Evolutionary conservation across 106 monocot genomes (phyloP).

Genomic region (Dendrobium catenatum): DNA sequence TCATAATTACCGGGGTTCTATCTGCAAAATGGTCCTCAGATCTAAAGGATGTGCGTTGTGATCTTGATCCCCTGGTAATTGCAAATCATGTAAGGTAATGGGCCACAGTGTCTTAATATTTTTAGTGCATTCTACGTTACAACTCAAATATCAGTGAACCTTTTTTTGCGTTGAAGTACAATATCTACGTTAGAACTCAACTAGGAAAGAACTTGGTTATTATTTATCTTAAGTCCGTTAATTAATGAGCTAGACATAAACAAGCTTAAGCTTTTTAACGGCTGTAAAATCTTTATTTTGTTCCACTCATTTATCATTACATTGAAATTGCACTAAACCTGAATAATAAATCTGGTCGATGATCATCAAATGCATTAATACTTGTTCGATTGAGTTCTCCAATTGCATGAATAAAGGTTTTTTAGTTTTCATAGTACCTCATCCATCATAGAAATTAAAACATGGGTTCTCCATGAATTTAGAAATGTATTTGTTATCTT

Average conservation of each 20-base stretch:
- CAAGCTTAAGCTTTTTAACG: background rate
- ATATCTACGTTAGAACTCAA: background rate
- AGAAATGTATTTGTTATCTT: too few species aligned
- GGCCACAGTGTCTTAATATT: background rate
- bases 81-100: constrained; percentile 85
- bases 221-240: background rate
- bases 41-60: constrained; percentile 91
- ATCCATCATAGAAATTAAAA: too few species aligned
- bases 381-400: background rate
- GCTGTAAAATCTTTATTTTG: background rate
- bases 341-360: background rate
- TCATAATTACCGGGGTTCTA: constrained; percentile 82
- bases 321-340: background rate
- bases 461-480: too few species aligned
- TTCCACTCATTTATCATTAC: background rate
- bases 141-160: too few species aligned
- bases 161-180: background rate
- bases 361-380: background rate
- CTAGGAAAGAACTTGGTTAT: background rate
- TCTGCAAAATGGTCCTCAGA: constrained; percentile 96
- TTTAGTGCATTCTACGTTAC: background rate
- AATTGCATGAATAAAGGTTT: too few species aligned
- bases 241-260: background rate
- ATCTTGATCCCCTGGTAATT: constrained; percentile 87
- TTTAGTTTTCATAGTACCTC: too few species aligned